Conservation (phyloP, 106 monocot genomes). For the Xerophyta viscosa region DNA sequence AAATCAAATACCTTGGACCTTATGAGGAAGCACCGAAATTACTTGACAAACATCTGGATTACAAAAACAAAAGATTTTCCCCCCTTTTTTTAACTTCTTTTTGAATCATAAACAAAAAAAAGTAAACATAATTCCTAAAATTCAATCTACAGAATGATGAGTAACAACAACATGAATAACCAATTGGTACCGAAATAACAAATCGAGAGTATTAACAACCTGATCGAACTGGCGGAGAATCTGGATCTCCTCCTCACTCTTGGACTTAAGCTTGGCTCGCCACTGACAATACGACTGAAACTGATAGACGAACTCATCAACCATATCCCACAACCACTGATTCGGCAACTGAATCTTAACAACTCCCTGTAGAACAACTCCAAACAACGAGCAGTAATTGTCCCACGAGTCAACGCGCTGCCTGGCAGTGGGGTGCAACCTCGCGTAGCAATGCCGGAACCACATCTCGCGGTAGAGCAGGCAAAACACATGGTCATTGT, state of each 20-base stretch:
- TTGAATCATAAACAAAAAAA: no score
- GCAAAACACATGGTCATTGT: constrained; percentile 96
- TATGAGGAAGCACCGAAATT: no score
- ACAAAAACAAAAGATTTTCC: no score
- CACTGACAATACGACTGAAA: constrained; percentile 95
- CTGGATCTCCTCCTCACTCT: constrained; percentile 73
- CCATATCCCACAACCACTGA: constrained; percentile 99
- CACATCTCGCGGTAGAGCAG: constrained; percentile 95
- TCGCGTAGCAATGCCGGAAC: constrained; percentile 75
- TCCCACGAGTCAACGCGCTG: constrained; percentile 95
- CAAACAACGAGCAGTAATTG: constrained; percentile 91
- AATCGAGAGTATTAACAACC: no score
- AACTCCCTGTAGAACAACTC: constrained; percentile 89
- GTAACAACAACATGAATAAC: no score
- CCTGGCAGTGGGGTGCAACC: constrained; percentile 34
- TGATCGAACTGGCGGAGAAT: constrained; percentile 72
- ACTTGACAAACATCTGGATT: no score
- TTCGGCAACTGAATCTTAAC: constrained; percentile 99
- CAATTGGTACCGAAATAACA: no score
- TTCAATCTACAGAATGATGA: no score
- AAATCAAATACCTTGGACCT: no score
- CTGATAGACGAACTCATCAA: constrained; percentile 97
- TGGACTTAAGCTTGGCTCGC: constrained; percentile 76
- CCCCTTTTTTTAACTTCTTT: no score
- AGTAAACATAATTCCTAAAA: no score